A percentile compares a stretch with the other conserved stretches of the same genome.
phyloP scores from a whole-genome alignment of 495 filamentous ascomycete species.

The Hyphodiscus hymeniophilus region DNA sequence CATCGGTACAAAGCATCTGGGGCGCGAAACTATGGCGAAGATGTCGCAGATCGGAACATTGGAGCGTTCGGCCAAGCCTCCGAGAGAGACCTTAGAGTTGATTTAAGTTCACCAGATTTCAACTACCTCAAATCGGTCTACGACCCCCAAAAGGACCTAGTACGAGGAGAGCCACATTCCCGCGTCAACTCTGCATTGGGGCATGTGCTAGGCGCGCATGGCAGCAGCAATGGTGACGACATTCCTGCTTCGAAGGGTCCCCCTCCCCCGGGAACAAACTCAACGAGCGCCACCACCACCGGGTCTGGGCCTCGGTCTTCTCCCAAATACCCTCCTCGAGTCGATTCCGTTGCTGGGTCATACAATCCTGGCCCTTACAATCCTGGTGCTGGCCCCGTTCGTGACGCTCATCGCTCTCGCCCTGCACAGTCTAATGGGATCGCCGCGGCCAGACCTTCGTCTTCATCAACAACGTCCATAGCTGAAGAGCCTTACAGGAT shows the following conservation, averaged over 20 bases:
- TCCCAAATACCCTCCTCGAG: neutral
- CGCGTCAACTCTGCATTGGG: slow-evolving; percentile 1
- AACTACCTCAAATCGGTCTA: slow-evolving; percentile 18
- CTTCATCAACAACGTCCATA: neutral
- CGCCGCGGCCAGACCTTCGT: neutral
- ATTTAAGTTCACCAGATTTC: slow-evolving; percentile 17
- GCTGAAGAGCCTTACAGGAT: neutral
- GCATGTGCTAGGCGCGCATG: slow-evolving; percentile 6
- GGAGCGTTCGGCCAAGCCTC: slow-evolving; percentile 2
- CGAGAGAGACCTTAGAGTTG: neutral
- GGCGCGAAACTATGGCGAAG: slow-evolving; percentile 41
- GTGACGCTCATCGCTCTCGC: slow-evolving; percentile 4
- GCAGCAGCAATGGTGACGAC: neutral
- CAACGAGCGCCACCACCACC: neutral
- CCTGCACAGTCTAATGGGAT: slow-evolving; percentile 1
- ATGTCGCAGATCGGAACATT: slow-evolving; percentile 47
- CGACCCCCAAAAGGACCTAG: neutral
- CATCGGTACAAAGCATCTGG: slow-evolving; percentile 36
- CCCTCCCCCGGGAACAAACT: neutral
- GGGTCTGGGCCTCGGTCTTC: neutral
- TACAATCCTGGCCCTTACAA: too few species aligned
- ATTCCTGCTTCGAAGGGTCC: neutral
- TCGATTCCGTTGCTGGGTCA: slow-evolving; percentile 1
- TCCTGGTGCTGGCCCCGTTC: neutral
- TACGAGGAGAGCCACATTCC: neutral